These are phyloP conservation scores for Podospora pseudopauciseta DNA, from an alignment of 495 filamentous ascomycete species.

Conservation along the genomic window DNA sequence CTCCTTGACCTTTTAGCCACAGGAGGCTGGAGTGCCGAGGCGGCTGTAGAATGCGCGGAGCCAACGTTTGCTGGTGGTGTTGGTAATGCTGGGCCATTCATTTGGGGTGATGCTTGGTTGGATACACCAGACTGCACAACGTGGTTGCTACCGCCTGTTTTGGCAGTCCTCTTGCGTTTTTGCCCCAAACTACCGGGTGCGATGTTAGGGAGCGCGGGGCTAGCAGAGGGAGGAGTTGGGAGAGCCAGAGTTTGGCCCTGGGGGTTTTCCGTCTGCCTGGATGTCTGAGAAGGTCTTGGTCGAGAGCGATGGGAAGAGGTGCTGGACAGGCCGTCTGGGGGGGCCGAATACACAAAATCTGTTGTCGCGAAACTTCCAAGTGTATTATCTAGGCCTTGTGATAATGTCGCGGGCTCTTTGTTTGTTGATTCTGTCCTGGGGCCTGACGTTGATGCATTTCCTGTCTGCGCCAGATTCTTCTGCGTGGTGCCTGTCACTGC, in stretches of 20 bases:
- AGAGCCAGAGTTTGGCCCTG: constrained; percentile 12
- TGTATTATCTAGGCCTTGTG: not conserved
- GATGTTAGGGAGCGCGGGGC: constrained; percentile 7
- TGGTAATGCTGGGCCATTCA: constrained; percentile 14
- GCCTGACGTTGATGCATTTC: not conserved
- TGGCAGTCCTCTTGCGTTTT: constrained; percentile 30
- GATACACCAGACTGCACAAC: not conserved
- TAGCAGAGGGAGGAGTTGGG: constrained; percentile 15
- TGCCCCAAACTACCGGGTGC: constrained; percentile 13
- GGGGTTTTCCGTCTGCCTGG: not conserved
- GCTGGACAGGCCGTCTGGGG: not conserved
- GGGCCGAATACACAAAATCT: not conserved
- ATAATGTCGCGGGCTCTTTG: not conserved
- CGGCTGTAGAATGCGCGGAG: not conserved
- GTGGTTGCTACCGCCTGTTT: constrained; percentile 15
- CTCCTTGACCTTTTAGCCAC: constrained; percentile 29
- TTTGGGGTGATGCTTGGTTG: constrained; percentile 6
- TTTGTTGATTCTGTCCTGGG: not conserved
- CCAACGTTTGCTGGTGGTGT: constrained; percentile 5
- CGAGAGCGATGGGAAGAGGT: constrained; percentile 1
- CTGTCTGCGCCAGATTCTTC: no score
- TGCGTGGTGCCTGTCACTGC: not conserved
- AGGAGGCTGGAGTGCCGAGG: constrained; percentile 11
- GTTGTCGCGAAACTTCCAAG: constrained; percentile 4
- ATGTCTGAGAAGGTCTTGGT: not conserved